These are phyloP conservation scores for Capsella bursapastoris DNA, from an alignment of 345 rosid genomes.

Conservation along the genomic window DNA sequence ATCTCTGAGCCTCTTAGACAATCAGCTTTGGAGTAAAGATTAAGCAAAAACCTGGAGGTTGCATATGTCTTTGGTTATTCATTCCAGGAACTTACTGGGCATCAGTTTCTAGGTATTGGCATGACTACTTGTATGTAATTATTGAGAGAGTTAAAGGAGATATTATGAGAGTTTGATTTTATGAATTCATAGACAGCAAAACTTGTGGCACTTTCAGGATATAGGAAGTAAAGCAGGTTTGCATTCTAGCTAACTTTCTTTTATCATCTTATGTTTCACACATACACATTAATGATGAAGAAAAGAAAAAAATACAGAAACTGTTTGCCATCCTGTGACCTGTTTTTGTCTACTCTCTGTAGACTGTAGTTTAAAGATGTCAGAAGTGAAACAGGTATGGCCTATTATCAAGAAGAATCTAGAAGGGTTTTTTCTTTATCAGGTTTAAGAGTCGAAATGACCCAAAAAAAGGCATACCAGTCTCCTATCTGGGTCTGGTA, in stretches of 20 bases:
- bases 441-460: too few species aligned
- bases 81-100: not conserved
- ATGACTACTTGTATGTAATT: not conserved
- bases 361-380: not conserved
- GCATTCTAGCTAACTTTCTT: not conserved
- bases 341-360: not conserved
- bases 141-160: not conserved
- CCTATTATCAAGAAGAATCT: not conserved
- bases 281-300: not conserved
- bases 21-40: not conserved
- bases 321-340: not conserved
- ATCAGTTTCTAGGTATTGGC: not conserved
- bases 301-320: not conserved
- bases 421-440: not conserved
- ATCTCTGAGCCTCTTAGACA: not conserved
- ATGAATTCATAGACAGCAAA: not conserved
- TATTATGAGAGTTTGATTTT: not conserved
- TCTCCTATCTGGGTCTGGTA: too few species aligned
- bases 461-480: too few species aligned
- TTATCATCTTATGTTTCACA: not conserved
- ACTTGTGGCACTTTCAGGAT: not conserved
- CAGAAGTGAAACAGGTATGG: not conserved
- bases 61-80: not conserved
- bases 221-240: too few species aligned
- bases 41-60: not conserved